Conservation (phyloP, 108 stramenopile genomes). For the Thalassiosira profunda region DNA sequence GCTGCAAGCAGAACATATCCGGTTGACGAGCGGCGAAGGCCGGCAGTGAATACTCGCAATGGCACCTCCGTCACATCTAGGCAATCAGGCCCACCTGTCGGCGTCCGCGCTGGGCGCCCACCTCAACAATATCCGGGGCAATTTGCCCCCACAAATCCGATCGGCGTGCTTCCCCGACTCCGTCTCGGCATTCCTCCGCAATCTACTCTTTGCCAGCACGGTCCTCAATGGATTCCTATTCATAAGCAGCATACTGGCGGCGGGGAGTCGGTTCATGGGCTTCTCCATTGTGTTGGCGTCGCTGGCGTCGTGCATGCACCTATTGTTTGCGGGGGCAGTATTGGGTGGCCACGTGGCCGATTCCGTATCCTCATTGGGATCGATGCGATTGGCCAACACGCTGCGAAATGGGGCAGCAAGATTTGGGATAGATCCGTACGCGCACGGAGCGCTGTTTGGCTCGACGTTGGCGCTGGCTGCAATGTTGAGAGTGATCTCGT, state of each 20-base stretch:
- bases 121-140: background rate
- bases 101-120: background rate
- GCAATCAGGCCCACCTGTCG: no score
- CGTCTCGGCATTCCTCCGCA: background rate
- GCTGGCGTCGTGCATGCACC: background rate
- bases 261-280: background rate
- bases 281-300: background rate
- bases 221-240: background rate
- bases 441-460: slow-evolving; percentile 13
- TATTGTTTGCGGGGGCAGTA: background rate
- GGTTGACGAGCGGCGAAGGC: no score
- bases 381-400: background rate
- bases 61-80: no score
- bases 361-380: background rate
- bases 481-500: background rate
- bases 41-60: no score
- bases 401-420: background rate
- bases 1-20: no score
- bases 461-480: background rate
- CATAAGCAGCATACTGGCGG: background rate
- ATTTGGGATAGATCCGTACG: background rate
- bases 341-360: slow-evolving; percentile 1
- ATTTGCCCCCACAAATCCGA: background rate
- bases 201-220: background rate
- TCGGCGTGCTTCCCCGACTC: background rate